phyloP scores from a whole-genome alignment of 2,329 filamentous ascomycete species.

The Chrysosphaeria jannelii region DNA sequence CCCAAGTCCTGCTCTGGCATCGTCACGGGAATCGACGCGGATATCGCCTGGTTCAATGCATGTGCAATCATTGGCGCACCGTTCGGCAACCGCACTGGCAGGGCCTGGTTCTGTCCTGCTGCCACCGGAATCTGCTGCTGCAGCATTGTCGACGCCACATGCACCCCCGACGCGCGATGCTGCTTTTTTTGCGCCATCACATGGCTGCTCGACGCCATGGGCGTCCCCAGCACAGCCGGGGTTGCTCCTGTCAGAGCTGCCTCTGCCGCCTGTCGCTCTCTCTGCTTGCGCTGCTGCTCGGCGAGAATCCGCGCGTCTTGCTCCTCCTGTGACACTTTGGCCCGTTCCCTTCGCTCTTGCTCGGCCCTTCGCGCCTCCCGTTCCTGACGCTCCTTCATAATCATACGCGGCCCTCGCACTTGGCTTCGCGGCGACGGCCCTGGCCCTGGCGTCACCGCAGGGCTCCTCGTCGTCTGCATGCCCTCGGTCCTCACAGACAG shows the following conservation, averaged over 20 bases:
- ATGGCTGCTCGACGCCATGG: too few relatives aligned
- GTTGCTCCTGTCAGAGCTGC: too few relatives aligned
- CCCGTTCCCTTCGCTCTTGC: conserved; percentile 28
- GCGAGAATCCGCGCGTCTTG: conserved; percentile 23
- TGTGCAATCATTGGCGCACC: too few relatives aligned
- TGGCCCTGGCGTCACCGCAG: conserved; percentile 17
- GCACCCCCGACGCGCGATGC: too few relatives aligned
- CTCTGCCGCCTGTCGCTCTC: conserved; percentile 19
- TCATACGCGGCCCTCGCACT: conserved; percentile 61
- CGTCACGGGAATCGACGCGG: too few relatives aligned
- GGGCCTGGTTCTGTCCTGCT: too few relatives aligned
- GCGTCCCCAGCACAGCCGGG: too few relatives aligned
- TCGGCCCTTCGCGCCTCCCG: conserved; percentile 44
- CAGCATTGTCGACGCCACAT: not conserved
- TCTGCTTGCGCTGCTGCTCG: conserved; percentile 11
- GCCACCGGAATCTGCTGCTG: conserved; percentile 2
- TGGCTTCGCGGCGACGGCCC: conserved; percentile 25
- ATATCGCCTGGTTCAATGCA: too few relatives aligned
- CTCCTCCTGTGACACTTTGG: conserved; percentile 24
- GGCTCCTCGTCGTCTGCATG: conserved; percentile 17
- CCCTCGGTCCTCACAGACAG: not conserved
- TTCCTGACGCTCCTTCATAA: conserved; percentile 65
- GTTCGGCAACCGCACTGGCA: too few relatives aligned
- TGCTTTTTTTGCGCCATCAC: too few relatives aligned
- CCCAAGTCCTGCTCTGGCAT: conserved; percentile 1